Conservation (phyloP, 768 basidiomycete genomes). For the Leccinum subtestaceum region DNA sequence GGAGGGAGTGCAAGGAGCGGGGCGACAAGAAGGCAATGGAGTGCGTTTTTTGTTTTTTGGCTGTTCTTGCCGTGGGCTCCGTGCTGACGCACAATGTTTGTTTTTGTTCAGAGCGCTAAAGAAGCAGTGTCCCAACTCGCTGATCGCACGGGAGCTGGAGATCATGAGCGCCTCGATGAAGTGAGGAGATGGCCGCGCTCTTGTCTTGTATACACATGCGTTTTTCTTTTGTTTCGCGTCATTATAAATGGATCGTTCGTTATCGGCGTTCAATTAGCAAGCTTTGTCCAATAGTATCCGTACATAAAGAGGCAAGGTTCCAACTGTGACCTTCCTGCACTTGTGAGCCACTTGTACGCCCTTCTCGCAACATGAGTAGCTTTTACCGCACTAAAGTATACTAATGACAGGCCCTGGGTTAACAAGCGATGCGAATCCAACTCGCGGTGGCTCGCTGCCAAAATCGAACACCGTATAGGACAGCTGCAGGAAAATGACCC, state of each 20-base stretch:
- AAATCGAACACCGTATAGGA: no score
- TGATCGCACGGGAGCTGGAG: constrained; percentile 78
- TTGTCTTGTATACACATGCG: background rate
- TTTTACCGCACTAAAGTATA: no score
- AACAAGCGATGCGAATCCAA: no score
- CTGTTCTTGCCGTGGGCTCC: background rate
- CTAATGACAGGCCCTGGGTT: no score
- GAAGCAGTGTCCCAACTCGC: constrained; percentile 72
- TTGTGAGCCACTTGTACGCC: no score
- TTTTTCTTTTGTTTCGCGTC: background rate
- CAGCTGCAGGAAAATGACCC: no score
- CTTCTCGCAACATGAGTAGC: no score
- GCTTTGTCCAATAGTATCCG: background rate
- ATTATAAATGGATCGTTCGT: no score
- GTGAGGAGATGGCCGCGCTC: constrained; percentile 35
- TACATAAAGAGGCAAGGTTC: no score
- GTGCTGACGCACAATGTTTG: background rate
- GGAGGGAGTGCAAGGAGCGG: constrained; percentile 85
- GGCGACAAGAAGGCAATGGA: constrained; percentile 81
- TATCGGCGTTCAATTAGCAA: background rate
- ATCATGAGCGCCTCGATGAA: constrained; percentile 64
- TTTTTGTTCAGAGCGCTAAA: constrained; percentile 55
- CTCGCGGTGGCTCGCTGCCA: no score
- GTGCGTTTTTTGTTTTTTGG: constrained; percentile 47
- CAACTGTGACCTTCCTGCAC: no score